phyloP scores from a whole-genome alignment of 768 basidiomycete species.

The Gloeostereum incarnatum region DNA sequence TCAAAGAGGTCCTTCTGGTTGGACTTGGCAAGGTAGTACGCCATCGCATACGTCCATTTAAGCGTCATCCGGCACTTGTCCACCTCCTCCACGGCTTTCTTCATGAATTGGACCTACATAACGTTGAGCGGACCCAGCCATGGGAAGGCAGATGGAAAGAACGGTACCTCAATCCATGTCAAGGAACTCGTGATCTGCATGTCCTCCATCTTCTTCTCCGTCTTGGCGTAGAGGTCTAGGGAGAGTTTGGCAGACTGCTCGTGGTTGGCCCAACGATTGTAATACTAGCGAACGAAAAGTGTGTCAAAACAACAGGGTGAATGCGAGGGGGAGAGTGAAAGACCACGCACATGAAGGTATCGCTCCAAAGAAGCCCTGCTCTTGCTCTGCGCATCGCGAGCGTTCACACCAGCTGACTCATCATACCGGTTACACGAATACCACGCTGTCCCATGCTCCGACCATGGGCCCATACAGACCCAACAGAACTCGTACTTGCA shows the following conservation, averaged over 20 bases:
- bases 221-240: conserved; percentile 83
- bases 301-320: conserved; percentile 1
- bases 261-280: conserved; percentile 99
- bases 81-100: conserved; percentile 92
- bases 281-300: conserved; percentile 55
- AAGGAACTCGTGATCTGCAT: conserved; percentile 90
- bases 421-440: conserved; percentile 98
- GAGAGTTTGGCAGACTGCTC: conserved; percentile 99
- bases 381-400: conserved; percentile 85
- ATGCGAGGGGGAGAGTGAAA: not conserved
- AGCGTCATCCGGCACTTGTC: conserved; percentile 89
- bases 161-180: conserved; percentile 88
- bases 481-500: conserved; percentile 99
- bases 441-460: conserved; percentile 95
- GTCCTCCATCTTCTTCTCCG: conserved; percentile 99
- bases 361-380: conserved; percentile 89
- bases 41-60: conserved; percentile 99
- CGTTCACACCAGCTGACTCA: conserved; percentile 80
- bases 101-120: conserved; percentile 88
- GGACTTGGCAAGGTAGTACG: conserved; percentile 85
- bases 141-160: not conserved
- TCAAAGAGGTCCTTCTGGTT: conserved; percentile 96
- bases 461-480: conserved; percentile 99
- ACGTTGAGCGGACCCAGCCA: too few relatives aligned
- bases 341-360: conserved; percentile 78